Conservation (phyloP, 352 stramenopile genomes). For the Globisporangium nunn region DNA sequence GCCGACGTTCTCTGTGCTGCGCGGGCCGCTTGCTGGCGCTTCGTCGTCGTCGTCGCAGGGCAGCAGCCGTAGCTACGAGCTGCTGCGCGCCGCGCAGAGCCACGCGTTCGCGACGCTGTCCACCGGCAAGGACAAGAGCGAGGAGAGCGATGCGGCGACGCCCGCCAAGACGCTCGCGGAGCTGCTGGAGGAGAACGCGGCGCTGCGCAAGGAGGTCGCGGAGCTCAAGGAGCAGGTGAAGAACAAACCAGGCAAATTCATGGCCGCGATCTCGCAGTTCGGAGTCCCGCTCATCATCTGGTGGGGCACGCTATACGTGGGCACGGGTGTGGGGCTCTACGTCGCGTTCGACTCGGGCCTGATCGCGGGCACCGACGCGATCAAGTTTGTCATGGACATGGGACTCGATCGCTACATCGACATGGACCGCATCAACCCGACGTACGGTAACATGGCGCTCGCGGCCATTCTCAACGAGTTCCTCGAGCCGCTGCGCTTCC, state of each 20-base stretch:
- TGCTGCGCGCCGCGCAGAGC: slow-evolving; percentile 25
- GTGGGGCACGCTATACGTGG: slow-evolving; percentile 77
- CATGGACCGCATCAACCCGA: slow-evolving; percentile 66
- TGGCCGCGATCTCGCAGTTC: slow-evolving; percentile 78
- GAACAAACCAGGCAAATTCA: slow-evolving; percentile 73
- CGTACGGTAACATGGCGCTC: slow-evolving; percentile 82
- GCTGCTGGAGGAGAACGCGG: slow-evolving; percentile 68
- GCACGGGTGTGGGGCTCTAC: slow-evolving; percentile 67
- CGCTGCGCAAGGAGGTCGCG: slow-evolving; percentile 62
- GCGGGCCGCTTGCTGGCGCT: slow-evolving; percentile 1
- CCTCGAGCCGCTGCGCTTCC: slow-evolving; percentile 80
- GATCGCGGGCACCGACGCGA: slow-evolving; percentile 65
- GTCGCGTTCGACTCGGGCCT: slow-evolving; percentile 64
- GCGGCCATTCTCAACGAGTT: slow-evolving; percentile 83
- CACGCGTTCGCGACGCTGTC: slow-evolving; percentile 49
- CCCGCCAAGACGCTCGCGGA: slow-evolving; percentile 56
- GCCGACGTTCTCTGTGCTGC: slow-evolving; percentile 12
- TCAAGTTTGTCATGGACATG: slow-evolving; percentile 79
- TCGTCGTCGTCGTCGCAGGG: slow-evolving; percentile 2
- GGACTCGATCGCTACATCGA: slow-evolving; percentile 77
- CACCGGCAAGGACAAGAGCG: slow-evolving; percentile 18
- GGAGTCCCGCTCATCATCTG: slow-evolving; percentile 79
- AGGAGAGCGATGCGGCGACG: slow-evolving; percentile 10
- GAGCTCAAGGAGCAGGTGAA: slow-evolving; percentile 45
- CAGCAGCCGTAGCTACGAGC: not conserved